Percentiles rank a stretch among this genome's conserved stretches.
phyloP scores from a whole-genome alignment of 352 stramenopile genomes.

The Pythium angustatum region DNA sequence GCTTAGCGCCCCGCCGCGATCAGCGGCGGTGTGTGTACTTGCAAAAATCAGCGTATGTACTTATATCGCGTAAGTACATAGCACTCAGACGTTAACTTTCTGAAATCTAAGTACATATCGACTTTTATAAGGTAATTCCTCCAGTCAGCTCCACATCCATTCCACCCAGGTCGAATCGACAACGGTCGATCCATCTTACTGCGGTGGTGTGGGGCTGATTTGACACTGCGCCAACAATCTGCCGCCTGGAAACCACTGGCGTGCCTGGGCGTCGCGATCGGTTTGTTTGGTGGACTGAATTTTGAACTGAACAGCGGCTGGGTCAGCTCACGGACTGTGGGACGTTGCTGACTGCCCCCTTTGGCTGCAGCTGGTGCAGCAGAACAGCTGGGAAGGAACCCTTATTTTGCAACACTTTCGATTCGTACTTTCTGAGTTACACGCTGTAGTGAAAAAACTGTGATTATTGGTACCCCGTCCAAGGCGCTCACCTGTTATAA shows the following conservation, averaged over 20 bases:
- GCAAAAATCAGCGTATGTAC: too few relatives aligned
- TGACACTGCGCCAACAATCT: not conserved
- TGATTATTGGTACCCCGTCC: not conserved
- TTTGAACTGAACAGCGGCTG: conserved; percentile 30
- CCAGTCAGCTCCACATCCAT: not conserved
- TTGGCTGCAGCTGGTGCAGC: conserved; percentile 6
- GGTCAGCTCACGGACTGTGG: not conserved
- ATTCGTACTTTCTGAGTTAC: conserved; percentile 9
- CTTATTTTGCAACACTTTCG: conserved; percentile 9
- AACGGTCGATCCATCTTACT: too few relatives aligned
- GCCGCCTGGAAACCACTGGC: not conserved
- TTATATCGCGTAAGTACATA: too few relatives aligned
- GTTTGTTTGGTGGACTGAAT: conserved; percentile 8
- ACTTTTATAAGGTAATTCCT: not conserved
- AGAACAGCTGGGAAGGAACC: conserved; percentile 17
- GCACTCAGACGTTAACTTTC: too few relatives aligned
- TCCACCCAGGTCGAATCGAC: not conserved
- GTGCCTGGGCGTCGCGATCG: too few relatives aligned
- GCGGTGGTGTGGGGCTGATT: not conserved
- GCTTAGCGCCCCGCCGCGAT: too few relatives aligned
- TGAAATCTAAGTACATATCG: too few relatives aligned
- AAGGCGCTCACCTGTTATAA: not conserved
- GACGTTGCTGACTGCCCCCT: not conserved
- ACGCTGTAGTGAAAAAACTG: not conserved
- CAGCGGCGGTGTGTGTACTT: too few relatives aligned